Evolutionary conservation across 1,284 basidiomycete genomes (phyloP).

Genomic region (Peniophora sp.): DNA sequence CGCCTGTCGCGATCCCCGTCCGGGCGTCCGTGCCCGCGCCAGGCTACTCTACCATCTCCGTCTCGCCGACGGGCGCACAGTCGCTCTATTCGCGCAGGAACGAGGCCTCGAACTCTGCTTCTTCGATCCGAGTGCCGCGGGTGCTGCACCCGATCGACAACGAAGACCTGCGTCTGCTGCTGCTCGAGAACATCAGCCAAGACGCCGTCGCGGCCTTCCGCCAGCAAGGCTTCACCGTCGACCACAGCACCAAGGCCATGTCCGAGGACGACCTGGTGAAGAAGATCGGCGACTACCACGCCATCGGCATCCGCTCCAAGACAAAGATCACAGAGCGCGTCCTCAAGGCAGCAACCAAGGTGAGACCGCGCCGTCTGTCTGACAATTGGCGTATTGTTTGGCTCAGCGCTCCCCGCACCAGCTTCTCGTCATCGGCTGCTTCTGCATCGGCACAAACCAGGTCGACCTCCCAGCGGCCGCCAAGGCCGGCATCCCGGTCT

Average conservation of each 20-base stretch:
- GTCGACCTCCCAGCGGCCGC: constrained; percentile 87
- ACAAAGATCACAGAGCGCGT: constrained; percentile 92
- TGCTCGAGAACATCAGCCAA: constrained; percentile 94
- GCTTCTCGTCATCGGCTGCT: constrained; percentile 96
- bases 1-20: constrained; percentile 33
- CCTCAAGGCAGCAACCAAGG: constrained; percentile 80
- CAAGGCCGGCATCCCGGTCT: constrained; percentile 90
- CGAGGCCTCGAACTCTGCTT: constrained; percentile 15
- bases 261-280: constrained; percentile 88
- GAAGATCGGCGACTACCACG: constrained; percentile 86
- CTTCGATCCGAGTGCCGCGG: constrained; percentile 45
- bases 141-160: constrained; percentile 74
- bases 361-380: constrained; percentile 21
- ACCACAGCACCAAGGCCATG: constrained; percentile 83
- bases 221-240: constrained; percentile 88
- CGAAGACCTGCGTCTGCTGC: constrained; percentile 67
- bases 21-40: constrained; percentile 14
- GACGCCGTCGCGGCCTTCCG: constrained; percentile 82
- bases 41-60: constrained; percentile 27
- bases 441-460: constrained; percentile 99
- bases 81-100: constrained; percentile 32
- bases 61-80: constrained; percentile 36
- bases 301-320: constrained; percentile 94
- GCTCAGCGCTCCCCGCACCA: constrained; percentile 22
- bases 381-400: constrained; percentile 6